Evolutionary conservation across 1,139 yeast genomes (phyloP).

Genomic region (Candida sojae): DNA sequence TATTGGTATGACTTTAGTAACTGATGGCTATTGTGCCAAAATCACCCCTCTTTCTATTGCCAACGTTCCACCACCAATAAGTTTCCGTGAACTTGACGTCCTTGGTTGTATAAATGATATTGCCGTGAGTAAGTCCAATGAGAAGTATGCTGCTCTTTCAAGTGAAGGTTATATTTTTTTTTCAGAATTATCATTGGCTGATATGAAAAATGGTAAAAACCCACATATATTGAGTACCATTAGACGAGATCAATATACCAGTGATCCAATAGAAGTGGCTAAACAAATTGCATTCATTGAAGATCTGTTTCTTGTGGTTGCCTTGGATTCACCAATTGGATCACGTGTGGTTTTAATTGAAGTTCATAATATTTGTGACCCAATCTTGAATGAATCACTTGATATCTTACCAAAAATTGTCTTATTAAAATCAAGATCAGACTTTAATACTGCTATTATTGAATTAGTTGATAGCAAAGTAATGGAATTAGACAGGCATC

Average conservation of each 20-base stretch:
- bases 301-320: slow-evolving; percentile 52
- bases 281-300: slow-evolving; percentile 67
- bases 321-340: slow-evolving; percentile 51
- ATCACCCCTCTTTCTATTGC: slow-evolving; percentile 85
- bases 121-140: slow-evolving; percentile 65
- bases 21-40: slow-evolving; percentile 74
- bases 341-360: slow-evolving; percentile 56
- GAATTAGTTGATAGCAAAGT: slow-evolving; percentile 70
- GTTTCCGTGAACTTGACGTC: slow-evolving; percentile 65
- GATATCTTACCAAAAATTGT: slow-evolving; percentile 55
- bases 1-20: slow-evolving; percentile 74
- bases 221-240: slow-evolving; percentile 47
- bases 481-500: slow-evolving; percentile 33
- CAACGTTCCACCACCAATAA: slow-evolving; percentile 93
- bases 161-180: slow-evolving; percentile 31
- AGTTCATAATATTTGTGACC: slow-evolving; percentile 39
- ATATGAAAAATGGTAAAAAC: slow-evolving; percentile 41
- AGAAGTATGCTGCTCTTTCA: slow-evolving; percentile 57
- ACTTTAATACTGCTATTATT: slow-evolving; percentile 52
- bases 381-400: slow-evolving; percentile 39
- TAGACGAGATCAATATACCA: slow-evolving; percentile 22
- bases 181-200: slow-evolving; percentile 24
- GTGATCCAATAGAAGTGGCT: slow-evolving; percentile 45
- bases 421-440: slow-evolving; percentile 56
- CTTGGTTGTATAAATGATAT: slow-evolving; percentile 57